These are phyloP conservation scores for Dalbergia cultrata DNA, from an alignment of 306 rosid species.

Conservation along the genomic window DNA sequence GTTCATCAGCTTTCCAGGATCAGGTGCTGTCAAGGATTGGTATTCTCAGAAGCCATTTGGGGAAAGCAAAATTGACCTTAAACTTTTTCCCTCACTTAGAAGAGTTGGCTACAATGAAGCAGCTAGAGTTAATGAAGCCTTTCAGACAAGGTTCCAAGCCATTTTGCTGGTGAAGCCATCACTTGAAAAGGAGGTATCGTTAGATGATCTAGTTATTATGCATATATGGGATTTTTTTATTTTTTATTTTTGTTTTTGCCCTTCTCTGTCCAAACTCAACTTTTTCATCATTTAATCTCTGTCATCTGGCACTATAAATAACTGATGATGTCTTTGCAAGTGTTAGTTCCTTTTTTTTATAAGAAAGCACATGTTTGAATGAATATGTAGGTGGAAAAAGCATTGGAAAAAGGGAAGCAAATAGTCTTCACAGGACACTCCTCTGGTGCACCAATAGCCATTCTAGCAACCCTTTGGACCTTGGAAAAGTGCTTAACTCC, in stretches of 20 bases:
- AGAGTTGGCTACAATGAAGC: conserved; percentile 64
- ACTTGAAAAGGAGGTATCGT: conserved; percentile 51
- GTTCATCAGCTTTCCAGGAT: conserved; percentile 59
- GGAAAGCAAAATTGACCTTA: conserved; percentile 49
- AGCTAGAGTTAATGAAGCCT: conserved; percentile 65
- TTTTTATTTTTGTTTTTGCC: background rate
- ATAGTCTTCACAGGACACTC: conserved; percentile 83
- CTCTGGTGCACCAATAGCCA: conserved; percentile 70
- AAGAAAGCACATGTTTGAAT: conserved; percentile 28
- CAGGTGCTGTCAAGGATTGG: conserved; percentile 55
- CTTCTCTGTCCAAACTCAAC: background rate
- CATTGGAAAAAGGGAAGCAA: conserved; percentile 35
- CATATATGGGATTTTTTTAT: background rate
- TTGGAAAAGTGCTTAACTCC: conserved; percentile 47
- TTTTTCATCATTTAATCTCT: background rate
- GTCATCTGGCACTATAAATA: conserved; percentile 2
- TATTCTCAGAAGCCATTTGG: conserved; percentile 53
- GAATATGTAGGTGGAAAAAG: conserved; percentile 60
- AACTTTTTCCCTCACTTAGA: conserved; percentile 61
- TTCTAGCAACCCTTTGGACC: conserved; percentile 76
- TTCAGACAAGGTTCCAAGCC: conserved; percentile 49
- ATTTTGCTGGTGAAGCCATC: conserved; percentile 4
- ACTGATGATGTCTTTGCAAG: background rate
- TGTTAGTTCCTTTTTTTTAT: background rate
- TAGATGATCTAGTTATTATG: background rate